These are phyloP conservation scores for Excoecaria agallocha DNA, from an alignment of 345 rosid genomes.

Conservation along the genomic window DNA sequence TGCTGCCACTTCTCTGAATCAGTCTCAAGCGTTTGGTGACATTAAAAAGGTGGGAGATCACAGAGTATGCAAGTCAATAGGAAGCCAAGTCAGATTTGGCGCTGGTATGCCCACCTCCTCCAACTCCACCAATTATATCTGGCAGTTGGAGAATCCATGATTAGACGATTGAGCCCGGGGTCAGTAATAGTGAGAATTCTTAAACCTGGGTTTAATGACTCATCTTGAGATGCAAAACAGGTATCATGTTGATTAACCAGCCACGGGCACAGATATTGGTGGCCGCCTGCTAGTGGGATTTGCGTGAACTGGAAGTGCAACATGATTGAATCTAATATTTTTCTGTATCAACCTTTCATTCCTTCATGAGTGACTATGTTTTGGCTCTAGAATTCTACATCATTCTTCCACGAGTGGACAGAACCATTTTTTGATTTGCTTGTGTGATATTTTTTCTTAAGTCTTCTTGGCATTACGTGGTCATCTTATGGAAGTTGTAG, in stretches of 20 bases:
- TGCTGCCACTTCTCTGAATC: not conserved
- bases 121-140: not conserved
- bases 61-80: not conserved
- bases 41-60: not conserved
- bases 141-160: not conserved
- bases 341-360: no score
- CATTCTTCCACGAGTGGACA: not conserved
- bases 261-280: not conserved
- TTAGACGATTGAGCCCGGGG: not conserved
- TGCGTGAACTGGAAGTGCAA: not conserved
- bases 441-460: not conserved
- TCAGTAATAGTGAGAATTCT: not conserved
- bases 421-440: not conserved
- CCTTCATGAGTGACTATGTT: not conserved
- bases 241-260: not conserved
- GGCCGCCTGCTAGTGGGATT: not conserved
- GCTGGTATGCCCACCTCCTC: not conserved
- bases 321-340: not conserved
- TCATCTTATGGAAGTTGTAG: not conserved
- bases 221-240: not conserved
- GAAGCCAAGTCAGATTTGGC: not conserved
- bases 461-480: not conserved
- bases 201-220: not conserved
- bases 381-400: not conserved
- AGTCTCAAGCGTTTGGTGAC: not conserved